phyloP scores from a whole-genome alignment of 352 stramenopile genomes.

The Phytopythium sindhum region DNA sequence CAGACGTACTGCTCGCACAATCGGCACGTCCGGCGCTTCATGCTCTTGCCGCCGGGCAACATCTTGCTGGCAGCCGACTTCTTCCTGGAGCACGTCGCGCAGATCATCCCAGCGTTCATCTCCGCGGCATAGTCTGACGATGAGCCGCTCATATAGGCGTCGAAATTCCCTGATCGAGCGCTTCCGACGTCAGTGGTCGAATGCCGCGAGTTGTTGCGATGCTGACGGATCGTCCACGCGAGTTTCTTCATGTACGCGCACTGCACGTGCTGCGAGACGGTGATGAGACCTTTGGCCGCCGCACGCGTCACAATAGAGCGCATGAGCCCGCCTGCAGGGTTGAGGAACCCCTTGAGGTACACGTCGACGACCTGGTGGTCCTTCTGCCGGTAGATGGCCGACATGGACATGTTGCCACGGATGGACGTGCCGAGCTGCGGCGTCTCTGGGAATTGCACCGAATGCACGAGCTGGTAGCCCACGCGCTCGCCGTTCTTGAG shows the following conservation, averaged over 20 bases:
- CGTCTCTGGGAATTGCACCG: constrained; percentile 30
- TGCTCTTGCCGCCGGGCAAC: constrained; percentile 8
- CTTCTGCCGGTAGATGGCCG: constrained; percentile 29
- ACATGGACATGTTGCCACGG: constrained; percentile 48
- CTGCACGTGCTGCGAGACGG: constrained; percentile 24
- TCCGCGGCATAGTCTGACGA: not conserved
- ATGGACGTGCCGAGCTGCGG: constrained; percentile 15
- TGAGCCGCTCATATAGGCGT: not conserved
- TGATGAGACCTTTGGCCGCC: constrained; percentile 21
- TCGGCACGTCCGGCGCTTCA: constrained; percentile 17
- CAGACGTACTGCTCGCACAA: constrained; percentile 20
- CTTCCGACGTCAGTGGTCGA: constrained; percentile 6
- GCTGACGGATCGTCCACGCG: constrained; percentile 23
- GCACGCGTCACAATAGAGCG: constrained; percentile 25
- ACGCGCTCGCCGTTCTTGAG: constrained; percentile 37
- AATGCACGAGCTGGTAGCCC: constrained; percentile 53
- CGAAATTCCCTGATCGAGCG: not conserved
- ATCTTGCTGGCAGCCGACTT: constrained; percentile 17
- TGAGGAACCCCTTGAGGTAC: constrained; percentile 25
- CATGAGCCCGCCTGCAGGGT: constrained; percentile 22
- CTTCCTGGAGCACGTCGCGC: constrained; percentile 22
- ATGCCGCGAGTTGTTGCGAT: constrained; percentile 4
- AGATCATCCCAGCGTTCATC: constrained; percentile 8
- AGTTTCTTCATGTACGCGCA: constrained; percentile 34
- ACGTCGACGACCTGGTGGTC: constrained; percentile 38